A percentile compares a stretch with the other conserved stretches of the same genome.
Evolutionary conservation across 306 rosid species (phyloP).

Genomic region (Elaeagnus macrophylla): DNA sequence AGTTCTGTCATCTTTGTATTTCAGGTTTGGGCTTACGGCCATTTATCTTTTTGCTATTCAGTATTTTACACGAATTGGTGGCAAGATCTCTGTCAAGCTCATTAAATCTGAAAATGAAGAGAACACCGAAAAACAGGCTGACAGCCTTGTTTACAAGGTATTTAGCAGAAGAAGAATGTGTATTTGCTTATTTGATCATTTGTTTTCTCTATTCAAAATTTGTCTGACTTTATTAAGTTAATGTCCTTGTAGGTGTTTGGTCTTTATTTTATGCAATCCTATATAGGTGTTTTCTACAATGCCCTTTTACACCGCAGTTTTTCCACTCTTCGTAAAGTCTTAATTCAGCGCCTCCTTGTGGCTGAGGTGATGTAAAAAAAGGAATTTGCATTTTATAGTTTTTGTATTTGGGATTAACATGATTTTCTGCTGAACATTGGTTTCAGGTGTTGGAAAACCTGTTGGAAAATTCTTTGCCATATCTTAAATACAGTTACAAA

Average conservation of each 20-base stretch:
- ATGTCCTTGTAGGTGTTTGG: conserved; percentile 76
- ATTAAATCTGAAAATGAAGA: conserved; percentile 77
- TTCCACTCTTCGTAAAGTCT: conserved; percentile 73
- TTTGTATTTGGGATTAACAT: conserved; percentile 7
- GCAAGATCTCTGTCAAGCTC: conserved; percentile 68
- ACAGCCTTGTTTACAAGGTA: conserved; percentile 98
- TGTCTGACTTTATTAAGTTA: conserved; percentile 15
- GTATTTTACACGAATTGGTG: conserved; percentile 66
- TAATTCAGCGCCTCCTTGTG: conserved; percentile 85
- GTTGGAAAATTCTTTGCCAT: conserved; percentile 79
- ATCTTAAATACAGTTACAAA: conserved; percentile 74
- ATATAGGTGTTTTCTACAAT: conserved; percentile 92
- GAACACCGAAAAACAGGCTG: conserved; percentile 72
- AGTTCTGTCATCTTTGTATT: conserved; percentile 12
- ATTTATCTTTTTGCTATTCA: conserved; percentile 74
- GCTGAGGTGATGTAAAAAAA: conserved; percentile 54
- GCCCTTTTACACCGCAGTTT: conserved; percentile 88
- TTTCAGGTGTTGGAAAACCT: conserved; percentile 81
- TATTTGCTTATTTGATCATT: not conserved
- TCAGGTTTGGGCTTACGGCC: conserved; percentile 84
- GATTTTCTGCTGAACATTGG: conserved; percentile 13
- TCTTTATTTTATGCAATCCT: conserved; percentile 93
- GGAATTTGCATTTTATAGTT: conserved; percentile 5
- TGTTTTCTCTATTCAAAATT: conserved; percentile 1
- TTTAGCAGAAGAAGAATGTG: conserved; percentile 8